These are phyloP conservation scores for Cladosporium sp. DNA, from an alignment of 2,329 filamentous ascomycete species.

Conservation along the genomic window DNA sequence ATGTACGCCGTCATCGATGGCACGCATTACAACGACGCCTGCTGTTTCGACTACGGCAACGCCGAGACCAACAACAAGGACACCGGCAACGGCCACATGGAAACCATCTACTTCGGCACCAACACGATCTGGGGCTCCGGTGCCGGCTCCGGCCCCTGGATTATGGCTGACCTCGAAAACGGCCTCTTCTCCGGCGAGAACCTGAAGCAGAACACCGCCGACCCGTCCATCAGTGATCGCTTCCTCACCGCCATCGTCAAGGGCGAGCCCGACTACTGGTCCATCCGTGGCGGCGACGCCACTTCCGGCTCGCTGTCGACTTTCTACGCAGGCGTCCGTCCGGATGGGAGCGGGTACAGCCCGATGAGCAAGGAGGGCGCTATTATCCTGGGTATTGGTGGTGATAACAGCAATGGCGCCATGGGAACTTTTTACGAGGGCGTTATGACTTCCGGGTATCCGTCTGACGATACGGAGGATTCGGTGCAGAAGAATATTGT, in stretches of 20 bases:
- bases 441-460: conserved; percentile 60
- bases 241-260: conserved; percentile 58
- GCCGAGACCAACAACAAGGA: conserved; percentile 37
- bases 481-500: conserved; percentile 50
- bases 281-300: conserved; percentile 56
- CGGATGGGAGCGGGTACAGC: conserved; percentile 51
- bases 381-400: conserved; percentile 64
- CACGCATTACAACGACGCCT: conserved; percentile 54
- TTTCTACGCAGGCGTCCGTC: conserved; percentile 56
- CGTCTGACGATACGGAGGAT: conserved; percentile 56
- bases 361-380: conserved; percentile 61
- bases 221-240: conserved; percentile 51
- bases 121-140: conserved; percentile 54
- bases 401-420: conserved; percentile 57
- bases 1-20: conserved; percentile 60
- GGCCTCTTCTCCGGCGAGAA: conserved; percentile 57
- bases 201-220: conserved; percentile 44
- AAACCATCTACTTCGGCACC: conserved; percentile 62
- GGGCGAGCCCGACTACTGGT: conserved; percentile 54
- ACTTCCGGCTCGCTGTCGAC: conserved; percentile 54
- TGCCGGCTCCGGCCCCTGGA: conserved; percentile 58
- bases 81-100: conserved; percentile 63
- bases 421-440: conserved; percentile 56
- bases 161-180: conserved; percentile 67
- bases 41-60: conserved; percentile 48